Evolutionary conservation across 2,329 filamentous ascomycete species (phyloP).

Genomic region (Volutella citrinella): DNA sequence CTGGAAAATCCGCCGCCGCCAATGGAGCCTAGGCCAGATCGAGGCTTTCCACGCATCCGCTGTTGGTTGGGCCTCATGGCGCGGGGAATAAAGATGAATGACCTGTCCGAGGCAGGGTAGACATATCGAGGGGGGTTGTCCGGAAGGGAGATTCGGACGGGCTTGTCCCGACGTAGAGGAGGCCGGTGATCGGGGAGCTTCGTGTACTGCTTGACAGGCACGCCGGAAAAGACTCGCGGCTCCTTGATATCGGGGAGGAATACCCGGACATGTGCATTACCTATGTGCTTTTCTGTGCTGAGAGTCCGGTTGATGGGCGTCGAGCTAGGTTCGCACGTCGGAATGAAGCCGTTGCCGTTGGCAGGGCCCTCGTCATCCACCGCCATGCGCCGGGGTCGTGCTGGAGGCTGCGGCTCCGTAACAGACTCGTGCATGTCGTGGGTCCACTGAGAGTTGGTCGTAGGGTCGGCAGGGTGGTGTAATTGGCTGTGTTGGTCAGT

Average conservation of each 20-base stretch:
- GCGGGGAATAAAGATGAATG: constrained; percentile 96
- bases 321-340: constrained; percentile 55
- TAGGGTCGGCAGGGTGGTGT: constrained; percentile 53
- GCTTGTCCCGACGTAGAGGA: constrained; percentile 91
- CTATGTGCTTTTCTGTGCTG: constrained; percentile 79
- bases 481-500: constrained; percentile 34
- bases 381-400: constrained; percentile 41
- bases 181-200: constrained; percentile 93
- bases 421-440: constrained; percentile 88
- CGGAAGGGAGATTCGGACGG: constrained; percentile 88
- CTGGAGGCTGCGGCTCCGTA: constrained; percentile 41
- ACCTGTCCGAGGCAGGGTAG: constrained; percentile 83
- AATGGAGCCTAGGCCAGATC: constrained; percentile 66
- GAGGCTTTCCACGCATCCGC: constrained; percentile 66
- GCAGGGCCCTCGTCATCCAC: constrained; percentile 48
- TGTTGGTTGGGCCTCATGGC: constrained; percentile 92
- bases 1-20: constrained; percentile 67
- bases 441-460: constrained; percentile 76
- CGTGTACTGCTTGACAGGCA: constrained; percentile 86
- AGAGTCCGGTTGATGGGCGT: constrained; percentile 71
- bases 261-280: constrained; percentile 81
- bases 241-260: constrained; percentile 72
- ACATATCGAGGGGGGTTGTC: constrained; percentile 79
- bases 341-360: constrained; percentile 54
- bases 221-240: constrained; percentile 67